phyloP scores from a whole-genome alignment of 345 rosid species.

The Erysimum cheiranthoides region DNA sequence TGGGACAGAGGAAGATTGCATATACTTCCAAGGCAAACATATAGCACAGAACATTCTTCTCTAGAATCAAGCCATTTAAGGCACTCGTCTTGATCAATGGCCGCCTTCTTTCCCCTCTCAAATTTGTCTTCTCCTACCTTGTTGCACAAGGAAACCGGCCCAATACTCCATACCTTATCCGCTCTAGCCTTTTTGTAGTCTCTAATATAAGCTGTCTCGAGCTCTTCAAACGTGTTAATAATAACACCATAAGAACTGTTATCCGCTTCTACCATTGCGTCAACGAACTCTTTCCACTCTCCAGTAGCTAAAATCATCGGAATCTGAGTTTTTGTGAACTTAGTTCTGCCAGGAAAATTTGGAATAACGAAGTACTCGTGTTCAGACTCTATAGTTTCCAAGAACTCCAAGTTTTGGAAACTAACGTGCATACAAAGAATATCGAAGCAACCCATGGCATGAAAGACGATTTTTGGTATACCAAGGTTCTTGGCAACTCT shows the following conservation, averaged over 20 bases:
- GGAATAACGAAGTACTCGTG: slow-evolving; percentile 51
- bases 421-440: slow-evolving; percentile 47
- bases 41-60: slow-evolving; percentile 46
- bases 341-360: slow-evolving; percentile 50
- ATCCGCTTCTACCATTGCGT: slow-evolving; percentile 32
- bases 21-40: slow-evolving; percentile 56
- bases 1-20: too few relatives aligned
- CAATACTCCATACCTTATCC: slow-evolving; percentile 51
- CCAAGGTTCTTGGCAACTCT: slow-evolving; percentile 48
- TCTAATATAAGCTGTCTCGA: too few relatives aligned
- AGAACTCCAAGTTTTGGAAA: slow-evolving; percentile 28
- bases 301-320: background rate
- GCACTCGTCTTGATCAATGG: slow-evolving; percentile 33
- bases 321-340: slow-evolving; percentile 52
- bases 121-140: slow-evolving; percentile 41
- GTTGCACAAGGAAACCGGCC: slow-evolving; percentile 52
- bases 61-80: slow-evolving; percentile 53
- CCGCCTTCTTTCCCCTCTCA: slow-evolving; percentile 49
- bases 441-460: slow-evolving; percentile 58
- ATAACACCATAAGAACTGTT: slow-evolving; percentile 45
- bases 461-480: slow-evolving; percentile 62
- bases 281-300: slow-evolving; percentile 26
- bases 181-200: too few relatives aligned
- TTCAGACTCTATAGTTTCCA: slow-evolving; percentile 28
- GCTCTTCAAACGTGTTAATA: slow-evolving; percentile 39